Evolutionary conservation across 371 early-diverging fungal genomes (phyloP).

Genomic region (Mortierella sp.): DNA sequence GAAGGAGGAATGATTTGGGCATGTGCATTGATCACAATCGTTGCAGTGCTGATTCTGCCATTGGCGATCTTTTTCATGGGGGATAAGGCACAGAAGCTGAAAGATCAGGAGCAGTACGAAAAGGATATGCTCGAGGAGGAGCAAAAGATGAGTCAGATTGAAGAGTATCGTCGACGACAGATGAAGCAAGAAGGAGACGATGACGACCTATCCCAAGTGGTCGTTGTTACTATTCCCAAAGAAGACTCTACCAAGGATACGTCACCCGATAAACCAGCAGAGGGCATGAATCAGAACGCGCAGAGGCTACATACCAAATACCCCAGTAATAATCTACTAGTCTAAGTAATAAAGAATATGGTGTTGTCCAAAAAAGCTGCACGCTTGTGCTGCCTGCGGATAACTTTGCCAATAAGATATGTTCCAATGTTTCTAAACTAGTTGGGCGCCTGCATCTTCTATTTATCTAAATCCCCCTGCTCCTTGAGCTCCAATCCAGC

Average conservation of each 20-base stretch:
- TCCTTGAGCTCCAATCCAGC: too few species aligned
- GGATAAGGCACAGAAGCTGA: slow-evolving; percentile 34
- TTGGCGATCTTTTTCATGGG: slow-evolving; percentile 38
- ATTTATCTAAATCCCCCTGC: too few species aligned
- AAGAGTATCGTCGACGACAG: background rate
- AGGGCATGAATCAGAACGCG: background rate
- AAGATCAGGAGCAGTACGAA: slow-evolving; percentile 34
- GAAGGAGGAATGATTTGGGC: slow-evolving; percentile 48
- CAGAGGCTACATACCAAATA: background rate
- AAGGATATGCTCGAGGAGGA: slow-evolving; percentile 35
- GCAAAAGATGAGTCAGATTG: slow-evolving; percentile 22
- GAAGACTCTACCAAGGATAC: background rate
- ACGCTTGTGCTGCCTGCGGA: too few species aligned
- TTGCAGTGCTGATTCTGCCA: slow-evolving; percentile 25
- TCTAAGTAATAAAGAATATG: too few species aligned
- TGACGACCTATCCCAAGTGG: background rate
- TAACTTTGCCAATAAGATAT: too few species aligned
- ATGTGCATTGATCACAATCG: slow-evolving; percentile 23
- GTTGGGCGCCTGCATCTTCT: too few species aligned
- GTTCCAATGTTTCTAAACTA: too few species aligned
- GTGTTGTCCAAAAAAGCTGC: too few species aligned
- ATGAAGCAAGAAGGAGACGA: slow-evolving; percentile 9
- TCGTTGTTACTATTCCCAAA: background rate
- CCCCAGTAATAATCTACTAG: too few species aligned
- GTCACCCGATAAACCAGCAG: background rate